Base-by-base conservation (phyloP, 441 rosid genomes). In the Aquilaria agallochum region DNA sequence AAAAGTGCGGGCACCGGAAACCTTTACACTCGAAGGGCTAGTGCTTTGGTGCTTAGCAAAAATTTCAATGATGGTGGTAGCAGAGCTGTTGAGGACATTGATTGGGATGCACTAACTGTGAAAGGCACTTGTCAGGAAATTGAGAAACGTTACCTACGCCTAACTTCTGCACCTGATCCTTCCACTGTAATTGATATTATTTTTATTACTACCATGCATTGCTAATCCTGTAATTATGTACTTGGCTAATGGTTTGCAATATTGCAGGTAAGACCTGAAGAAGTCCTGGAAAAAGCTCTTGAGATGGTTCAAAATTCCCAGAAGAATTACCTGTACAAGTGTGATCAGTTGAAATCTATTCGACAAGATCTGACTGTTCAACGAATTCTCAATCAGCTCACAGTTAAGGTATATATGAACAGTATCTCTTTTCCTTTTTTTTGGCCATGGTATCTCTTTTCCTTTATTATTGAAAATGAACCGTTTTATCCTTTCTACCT, bases 321-420 rank as follows among this genome's bases (percentile, higher is more conserved):
- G 65, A 95, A 92, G 82, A 95, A 88, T 71, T 95, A 95, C 79
- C 96, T 92, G 50, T 87, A 80, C 47, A 95, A 92, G 78, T 95
- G 99, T 71, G 98, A 95, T 80, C 98, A 95, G 69, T 75, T 95
- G 82, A 95, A 95, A 71, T 95, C 99, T 61, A 92, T 95, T 73
- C 99, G 99, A 47, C 99, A 95, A 79, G 98, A 95, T 75, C 80
- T 95, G 66, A 95, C 98, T 8, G 99, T 95, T 31, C 99, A 95
- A 73, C 74, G 97, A 57, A 95, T 92, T 68, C 81, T 82, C 69
- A 92, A 92, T 80, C 83, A 83, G 62, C 82, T 95, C 52, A 95
- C 98, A 0, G 97, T 78, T 58, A 90, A 82, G 97, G 99, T 92
- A 74, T 70, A 64, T 60, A 40, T 59, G 68, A 60, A 55, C 30